Conservation (phyloP, 768 basidiomycete genomes). For the Leccinellum albellum region DNA sequence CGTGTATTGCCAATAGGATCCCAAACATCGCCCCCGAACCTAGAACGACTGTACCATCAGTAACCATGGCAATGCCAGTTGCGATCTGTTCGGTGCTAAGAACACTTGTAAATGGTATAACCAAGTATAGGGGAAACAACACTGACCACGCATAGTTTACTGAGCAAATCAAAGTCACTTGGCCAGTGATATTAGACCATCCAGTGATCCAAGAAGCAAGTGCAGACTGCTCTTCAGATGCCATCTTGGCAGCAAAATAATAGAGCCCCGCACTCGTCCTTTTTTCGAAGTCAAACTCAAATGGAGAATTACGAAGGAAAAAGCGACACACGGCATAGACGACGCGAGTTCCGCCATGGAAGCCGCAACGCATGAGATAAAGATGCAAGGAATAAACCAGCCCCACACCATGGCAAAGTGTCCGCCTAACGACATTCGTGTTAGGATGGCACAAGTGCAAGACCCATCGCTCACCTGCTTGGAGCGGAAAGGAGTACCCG, state of each 20-base stretch:
- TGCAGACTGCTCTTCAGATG: constrained; percentile 17
- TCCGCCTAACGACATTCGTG: background rate
- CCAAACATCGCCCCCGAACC: constrained; percentile 18
- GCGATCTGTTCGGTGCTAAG: constrained; percentile 17
- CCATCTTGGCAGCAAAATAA: constrained; percentile 26
- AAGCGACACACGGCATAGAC: constrained; percentile 2
- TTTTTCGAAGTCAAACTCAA: background rate
- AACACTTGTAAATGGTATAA: background rate
- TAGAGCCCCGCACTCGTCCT: constrained; percentile 26
- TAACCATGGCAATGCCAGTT: constrained; percentile 17
- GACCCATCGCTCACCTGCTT: background rate
- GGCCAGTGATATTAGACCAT: constrained; percentile 24
- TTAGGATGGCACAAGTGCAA: background rate
- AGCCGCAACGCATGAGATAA: constrained; percentile 6
- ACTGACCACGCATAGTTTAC: constrained; percentile 19
- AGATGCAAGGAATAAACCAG: constrained; percentile 5
- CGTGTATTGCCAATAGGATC: constrained; percentile 17
- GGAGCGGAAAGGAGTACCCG: background rate
- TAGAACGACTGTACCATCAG: constrained; percentile 14
- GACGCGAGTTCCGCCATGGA: constrained; percentile 9
- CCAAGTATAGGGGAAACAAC: background rate
- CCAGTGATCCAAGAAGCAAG: constrained; percentile 26
- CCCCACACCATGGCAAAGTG: constrained; percentile 2
- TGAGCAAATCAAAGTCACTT: constrained; percentile 22
- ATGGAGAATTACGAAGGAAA: background rate